These are phyloP conservation scores for Solanum stenotomum DNA, from an alignment of 257 asterid species.

Conservation along the genomic window DNA sequence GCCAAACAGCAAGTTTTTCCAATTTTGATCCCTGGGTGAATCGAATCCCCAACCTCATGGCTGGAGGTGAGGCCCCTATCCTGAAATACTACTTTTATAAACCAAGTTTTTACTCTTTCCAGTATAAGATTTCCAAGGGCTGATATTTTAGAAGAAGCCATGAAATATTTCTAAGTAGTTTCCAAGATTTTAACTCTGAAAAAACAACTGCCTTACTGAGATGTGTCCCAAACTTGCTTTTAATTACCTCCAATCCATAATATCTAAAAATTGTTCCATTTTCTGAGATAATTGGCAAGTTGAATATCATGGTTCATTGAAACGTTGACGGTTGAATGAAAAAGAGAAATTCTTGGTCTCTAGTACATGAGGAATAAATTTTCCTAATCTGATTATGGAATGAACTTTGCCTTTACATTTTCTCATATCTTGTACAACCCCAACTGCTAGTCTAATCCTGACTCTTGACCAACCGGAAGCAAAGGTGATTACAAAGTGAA, in stretches of 20 bases:
- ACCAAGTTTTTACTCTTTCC: not conserved
- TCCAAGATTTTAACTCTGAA: not conserved
- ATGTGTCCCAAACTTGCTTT: not conserved
- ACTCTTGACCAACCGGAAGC: not conserved
- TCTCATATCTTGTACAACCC: not conserved
- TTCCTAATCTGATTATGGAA: not conserved
- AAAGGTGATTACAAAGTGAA: not conserved
- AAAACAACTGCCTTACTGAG: not conserved
- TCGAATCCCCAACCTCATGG: not conserved
- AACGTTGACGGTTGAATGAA: not conserved
- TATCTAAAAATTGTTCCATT: not conserved
- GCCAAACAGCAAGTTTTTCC: not conserved
- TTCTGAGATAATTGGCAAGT: not conserved
- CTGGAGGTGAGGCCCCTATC: not conserved
- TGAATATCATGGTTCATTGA: not conserved
- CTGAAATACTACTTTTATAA: not conserved
- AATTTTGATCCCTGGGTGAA: not conserved
- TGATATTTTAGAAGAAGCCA: not conserved
- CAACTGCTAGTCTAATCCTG: not conserved
- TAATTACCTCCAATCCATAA: not conserved
- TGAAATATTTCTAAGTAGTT: not conserved
- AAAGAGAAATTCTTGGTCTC: not conserved
- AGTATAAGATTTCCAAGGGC: not conserved
- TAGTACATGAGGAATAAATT: not conserved
- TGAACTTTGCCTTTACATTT: not conserved